Evolutionary conservation across 225 moss, liverwort and hornwort species (phyloP).

Genomic region (Thuidium tamariscinum): DNA sequence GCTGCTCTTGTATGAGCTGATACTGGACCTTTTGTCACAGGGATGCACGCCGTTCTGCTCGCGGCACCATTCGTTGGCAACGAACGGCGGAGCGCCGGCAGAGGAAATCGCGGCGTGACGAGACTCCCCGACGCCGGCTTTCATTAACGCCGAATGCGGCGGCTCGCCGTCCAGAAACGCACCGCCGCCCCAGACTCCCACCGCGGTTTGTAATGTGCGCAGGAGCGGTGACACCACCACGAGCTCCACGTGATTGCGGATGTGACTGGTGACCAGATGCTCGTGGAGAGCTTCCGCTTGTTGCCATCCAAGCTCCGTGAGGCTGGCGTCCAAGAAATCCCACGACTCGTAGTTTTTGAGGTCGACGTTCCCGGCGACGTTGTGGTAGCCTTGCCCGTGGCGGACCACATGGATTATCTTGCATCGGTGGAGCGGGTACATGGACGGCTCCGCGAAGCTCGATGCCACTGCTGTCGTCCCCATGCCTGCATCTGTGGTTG

Average conservation of each 20-base stretch:
- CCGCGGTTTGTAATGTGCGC: constrained; percentile 61
- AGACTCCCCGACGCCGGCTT: constrained; percentile 25
- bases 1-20: constrained; percentile 37
- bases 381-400: constrained; percentile 73
- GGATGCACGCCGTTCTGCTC: constrained; percentile 68
- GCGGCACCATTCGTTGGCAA: constrained; percentile 75
- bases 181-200: constrained; percentile 59
- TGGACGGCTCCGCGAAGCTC: constrained; percentile 9
- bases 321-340: constrained; percentile 58
- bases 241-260: constrained; percentile 48
- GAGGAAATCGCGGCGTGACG: constrained; percentile 51
- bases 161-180: constrained; percentile 22
- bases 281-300: constrained; percentile 24
- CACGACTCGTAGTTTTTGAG: constrained; percentile 33
- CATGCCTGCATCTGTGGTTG: neutral
- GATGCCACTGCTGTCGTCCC: constrained; percentile 16
- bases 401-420: constrained; percentile 54
- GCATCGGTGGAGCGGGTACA: constrained; percentile 41
- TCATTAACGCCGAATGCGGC: constrained; percentile 33
- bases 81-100: constrained; percentile 45
- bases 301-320: constrained; percentile 52
- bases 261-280: constrained; percentile 19
- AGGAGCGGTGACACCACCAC: constrained; percentile 66
- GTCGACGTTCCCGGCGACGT: constrained; percentile 51
- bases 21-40: constrained; percentile 52